Base-by-base conservation (phyloP, 176 grass and related monocot genomes). In the Triticum urartu region DNA sequence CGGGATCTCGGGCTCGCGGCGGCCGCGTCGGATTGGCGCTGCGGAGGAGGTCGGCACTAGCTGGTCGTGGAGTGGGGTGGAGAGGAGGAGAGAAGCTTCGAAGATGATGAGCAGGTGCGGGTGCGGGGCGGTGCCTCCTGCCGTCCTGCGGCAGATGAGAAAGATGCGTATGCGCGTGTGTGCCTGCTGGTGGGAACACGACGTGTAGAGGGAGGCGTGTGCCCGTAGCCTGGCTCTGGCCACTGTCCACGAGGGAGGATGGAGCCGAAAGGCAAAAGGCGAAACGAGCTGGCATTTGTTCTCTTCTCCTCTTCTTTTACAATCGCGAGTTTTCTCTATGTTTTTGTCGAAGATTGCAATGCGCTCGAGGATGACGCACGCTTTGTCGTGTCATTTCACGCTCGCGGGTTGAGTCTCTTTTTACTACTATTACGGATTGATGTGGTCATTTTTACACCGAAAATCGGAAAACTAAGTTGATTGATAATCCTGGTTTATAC, bases 21-120 rank as follows among this genome's bases (percentile, higher is more conserved):
- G 48, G 21, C 22, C n/a, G 70, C 32, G 81, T 5, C 21, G 30
- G 14, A n/a, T 42, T 18, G 70, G 66, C 34, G 3, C 21, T 1
- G 22, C 7, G 77, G 34, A 62, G 20, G 38, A 26, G 85, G 69
- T 91, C 60, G 35, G 60, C n/a, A 72, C 24, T 25, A 43, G 10
- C 66, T 62, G 87, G 81, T 30, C 6, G 68, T 11, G 12, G 28
- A 68, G 58, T 64, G 73, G 12, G 34, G 4, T n/a, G 66, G 75
- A 45, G 36, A 64, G 11, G 79, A 75, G 68, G 66, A 36, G 76
- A 87, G 89, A 75, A 91, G 68, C 21, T 84, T 80, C 58, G 75
- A 73, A 77, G 89, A 81, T 76, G 85, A 87, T 80, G 81, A 58
- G 62, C 45, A 81, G 60, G 36, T 35, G 80, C 17, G 6, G 52